Percentiles rank a stretch among this genome's conserved stretches.
Evolutionary conservation across 805 yeast genomes (phyloP).

Genomic region (Metschnikowia colocasiae): DNA sequence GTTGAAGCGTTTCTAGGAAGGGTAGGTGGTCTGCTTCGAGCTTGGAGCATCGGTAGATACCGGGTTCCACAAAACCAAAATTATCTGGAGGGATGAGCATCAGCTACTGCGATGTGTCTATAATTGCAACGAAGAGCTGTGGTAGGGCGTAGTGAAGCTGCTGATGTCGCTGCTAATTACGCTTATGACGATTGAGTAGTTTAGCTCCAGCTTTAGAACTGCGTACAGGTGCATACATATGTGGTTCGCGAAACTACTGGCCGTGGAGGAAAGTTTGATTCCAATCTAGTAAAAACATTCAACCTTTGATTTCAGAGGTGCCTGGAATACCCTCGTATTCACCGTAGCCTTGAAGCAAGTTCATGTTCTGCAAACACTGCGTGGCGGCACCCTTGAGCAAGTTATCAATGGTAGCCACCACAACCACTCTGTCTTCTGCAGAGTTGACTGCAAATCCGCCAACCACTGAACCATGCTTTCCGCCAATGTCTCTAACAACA

Average conservation of each 20-base stretch:
- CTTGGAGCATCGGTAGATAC: slow-evolving; percentile 74
- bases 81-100: slow-evolving; percentile 93
- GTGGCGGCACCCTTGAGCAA: slow-evolving; percentile 98
- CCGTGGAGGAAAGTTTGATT: background rate
- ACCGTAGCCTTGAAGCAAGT: slow-evolving; percentile 81
- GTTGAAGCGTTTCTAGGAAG: slow-evolving; percentile 67
- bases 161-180: background rate
- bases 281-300: background rate
- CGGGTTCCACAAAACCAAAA: slow-evolving; percentile 87
- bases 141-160: too few relatives aligned
- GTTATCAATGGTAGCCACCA: slow-evolving; percentile 94
- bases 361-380: slow-evolving; percentile 95
- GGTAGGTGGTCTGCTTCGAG: slow-evolving; percentile 74
- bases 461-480: slow-evolving; percentile 90
- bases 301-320: slow-evolving; percentile 12
- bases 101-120: background rate
- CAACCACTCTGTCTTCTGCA: slow-evolving; percentile 82
- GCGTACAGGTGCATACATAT: background rate
- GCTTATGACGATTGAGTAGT: background rate
- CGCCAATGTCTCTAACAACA: slow-evolving; percentile 82
- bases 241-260: background rate
- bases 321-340: slow-evolving; percentile 95
- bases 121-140: background rate
- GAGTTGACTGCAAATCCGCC: slow-evolving; percentile 96
- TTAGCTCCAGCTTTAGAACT: background rate